A percentile compares a stretch with the other conserved stretches of the same genome.
Evolutionary conservation across 1,139 yeast genomes (phyloP).

Genomic region (Hyphopichia fennica): DNA sequence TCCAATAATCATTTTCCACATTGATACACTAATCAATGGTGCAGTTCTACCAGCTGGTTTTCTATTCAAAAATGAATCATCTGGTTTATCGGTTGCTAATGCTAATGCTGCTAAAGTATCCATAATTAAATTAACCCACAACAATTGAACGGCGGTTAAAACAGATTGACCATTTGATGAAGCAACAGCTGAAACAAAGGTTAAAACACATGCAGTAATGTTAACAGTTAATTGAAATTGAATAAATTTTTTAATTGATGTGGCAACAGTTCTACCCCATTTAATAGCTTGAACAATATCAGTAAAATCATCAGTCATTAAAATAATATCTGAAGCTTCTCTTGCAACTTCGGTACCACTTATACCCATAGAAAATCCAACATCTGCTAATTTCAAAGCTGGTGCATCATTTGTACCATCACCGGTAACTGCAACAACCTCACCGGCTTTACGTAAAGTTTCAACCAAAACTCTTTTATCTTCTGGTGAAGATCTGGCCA

Average conservation of each 20-base stretch:
- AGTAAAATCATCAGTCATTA: conserved; percentile 93
- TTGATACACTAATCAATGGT: conserved; percentile 83
- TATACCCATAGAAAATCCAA: conserved; percentile 93
- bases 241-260: conserved; percentile 89
- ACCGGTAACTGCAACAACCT: conserved; percentile 98
- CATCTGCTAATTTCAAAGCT: conserved; percentile 88
- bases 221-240: conserved; percentile 97
- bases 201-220: conserved; percentile 88
- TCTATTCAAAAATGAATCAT: conserved; percentile 70
- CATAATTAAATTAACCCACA: conserved; percentile 98
- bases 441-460: conserved; percentile 76
- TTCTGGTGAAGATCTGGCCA: conserved; percentile 95
- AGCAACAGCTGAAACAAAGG: conserved; percentile 92
- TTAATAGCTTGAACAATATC: conserved; percentile 97
- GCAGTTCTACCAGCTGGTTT: conserved; percentile 82
- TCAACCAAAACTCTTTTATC: conserved; percentile 87
- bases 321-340: conserved; percentile 91
- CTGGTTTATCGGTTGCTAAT: conserved; percentile 96
- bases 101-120: conserved; percentile 98
- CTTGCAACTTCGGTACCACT: conserved; percentile 94
- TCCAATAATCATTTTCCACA: conserved; percentile 98
- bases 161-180: conserved; percentile 78
- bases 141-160: conserved; percentile 91
- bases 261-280: conserved; percentile 98
- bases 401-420: conserved; percentile 98